Evolutionary conservation across 2,329 filamentous ascomycete genomes (phyloP), one percentile per base, ranked within the genome.

Genomic region (Neopestalotiopsis sp.): DNA sequence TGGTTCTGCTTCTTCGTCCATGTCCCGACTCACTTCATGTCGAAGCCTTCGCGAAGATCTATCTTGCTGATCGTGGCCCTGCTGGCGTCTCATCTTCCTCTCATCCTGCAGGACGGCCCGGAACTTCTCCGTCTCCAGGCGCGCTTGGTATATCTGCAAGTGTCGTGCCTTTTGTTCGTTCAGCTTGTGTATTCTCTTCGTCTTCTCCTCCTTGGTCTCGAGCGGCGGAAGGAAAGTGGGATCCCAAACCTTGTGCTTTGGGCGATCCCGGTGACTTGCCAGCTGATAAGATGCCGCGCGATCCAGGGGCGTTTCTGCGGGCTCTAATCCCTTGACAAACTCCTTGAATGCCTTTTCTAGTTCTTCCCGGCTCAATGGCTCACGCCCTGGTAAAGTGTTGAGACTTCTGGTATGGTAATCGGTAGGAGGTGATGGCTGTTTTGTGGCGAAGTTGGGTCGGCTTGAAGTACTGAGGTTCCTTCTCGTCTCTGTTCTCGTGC

Each of bases 161-260:
- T 42, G 52, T 7, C 28, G 28, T 28, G 28, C 6, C 28, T 57
- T 32, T 5, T 12, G 7, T 5, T 28, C 20, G 12, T 30, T 64
- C 13, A 13, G 13, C 38, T 32, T 45, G 7, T 64, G 34, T 6
- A 10, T 5, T 12, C 45, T 28, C 4, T 13, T 38, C 13, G 28
- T 6, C n/a, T 49, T 28, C 3, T 30, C 61, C 13, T 49, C 24
- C 3, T 45, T 45, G 38, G 17, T 52, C 20, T 52, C 45, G 45
- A 14, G 45, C n/a, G 61, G 61, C 20, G 38, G 38, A 14, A 64
- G n/a, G 20, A 64, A 64, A 52, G 63, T 66, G 10, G 45, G 45
- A 49, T 66, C 63, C 63, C 63, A 66, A 4, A 66, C 13, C 63
- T 58, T 56, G 45, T 45, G 20, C 12, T 64, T 45, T 52, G 38